Percentiles rank a stretch among this genome's conserved stretches.
phyloP scores from a whole-genome alignment of 306 rosid genomes.

The Comarum palustre region DNA sequence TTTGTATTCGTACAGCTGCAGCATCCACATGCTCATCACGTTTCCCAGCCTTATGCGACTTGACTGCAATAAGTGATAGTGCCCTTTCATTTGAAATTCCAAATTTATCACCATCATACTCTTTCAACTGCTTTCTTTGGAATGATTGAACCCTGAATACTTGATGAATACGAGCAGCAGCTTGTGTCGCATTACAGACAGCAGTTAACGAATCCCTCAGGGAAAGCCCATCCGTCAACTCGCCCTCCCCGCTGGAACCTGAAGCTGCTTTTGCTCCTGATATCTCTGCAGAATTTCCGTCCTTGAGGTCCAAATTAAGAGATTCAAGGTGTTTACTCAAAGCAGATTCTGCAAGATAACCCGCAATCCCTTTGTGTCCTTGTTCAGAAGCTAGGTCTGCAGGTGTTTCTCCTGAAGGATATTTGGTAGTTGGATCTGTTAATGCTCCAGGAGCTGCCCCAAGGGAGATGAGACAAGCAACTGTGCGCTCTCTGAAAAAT shows the following conservation, averaged over 20 bases:
- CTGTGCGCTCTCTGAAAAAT: constrained; percentile 65
- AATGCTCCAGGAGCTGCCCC: constrained; percentile 75
- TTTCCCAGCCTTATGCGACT: constrained; percentile 40
- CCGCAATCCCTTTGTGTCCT: constrained; percentile 92
- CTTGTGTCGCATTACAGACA: constrained; percentile 73
- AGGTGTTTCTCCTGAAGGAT: constrained; percentile 70
- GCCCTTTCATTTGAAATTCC: constrained; percentile 59
- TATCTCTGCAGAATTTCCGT: constrained; percentile 35
- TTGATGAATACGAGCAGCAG: constrained; percentile 84
- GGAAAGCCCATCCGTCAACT: constrained; percentile 43
- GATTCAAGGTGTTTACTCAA: constrained; percentile 53
- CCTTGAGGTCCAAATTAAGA: constrained; percentile 49
- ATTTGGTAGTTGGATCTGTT: constrained; percentile 66
- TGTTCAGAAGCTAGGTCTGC: constrained; percentile 75
- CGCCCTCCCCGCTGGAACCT: constrained; percentile 31
- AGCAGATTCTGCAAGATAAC: constrained; percentile 72
- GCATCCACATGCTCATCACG: constrained; percentile 53
- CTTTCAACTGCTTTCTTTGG: constrained; percentile 67
- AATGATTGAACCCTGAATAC: constrained; percentile 77
- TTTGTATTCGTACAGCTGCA: constrained; percentile 76
- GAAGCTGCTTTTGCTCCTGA: constrained; percentile 42
- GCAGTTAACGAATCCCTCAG: constrained; percentile 84
- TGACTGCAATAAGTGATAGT: constrained; percentile 45
- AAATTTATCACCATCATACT: constrained; percentile 38
- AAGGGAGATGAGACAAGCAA: constrained; percentile 64